Conservation (phyloP, 345 rosid genomes). For the Boechera divaricarpa region DNA sequence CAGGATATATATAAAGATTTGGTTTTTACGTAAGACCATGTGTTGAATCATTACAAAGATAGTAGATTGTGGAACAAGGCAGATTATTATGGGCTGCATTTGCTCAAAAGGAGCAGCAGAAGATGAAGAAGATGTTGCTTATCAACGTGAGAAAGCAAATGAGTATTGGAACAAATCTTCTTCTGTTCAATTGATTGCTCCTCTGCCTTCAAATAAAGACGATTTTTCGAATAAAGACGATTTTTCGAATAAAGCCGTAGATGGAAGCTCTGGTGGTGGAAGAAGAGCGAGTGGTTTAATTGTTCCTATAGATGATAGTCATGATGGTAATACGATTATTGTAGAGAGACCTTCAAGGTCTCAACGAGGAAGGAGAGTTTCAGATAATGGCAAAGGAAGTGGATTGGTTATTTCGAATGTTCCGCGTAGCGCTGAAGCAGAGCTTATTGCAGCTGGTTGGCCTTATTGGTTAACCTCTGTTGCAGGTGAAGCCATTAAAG, state of each 20-base stretch:
- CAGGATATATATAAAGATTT: constrained; percentile 24
- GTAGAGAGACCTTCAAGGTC: constrained; percentile 49
- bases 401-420: constrained; percentile 44
- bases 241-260: constrained; percentile 31
- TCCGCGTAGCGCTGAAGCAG: constrained; percentile 56
- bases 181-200: constrained; percentile 66
- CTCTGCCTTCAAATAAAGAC: constrained; percentile 52
- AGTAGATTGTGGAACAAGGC: constrained; percentile 21
- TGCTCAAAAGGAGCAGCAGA: constrained; percentile 74
- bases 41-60: constrained; percentile 20
- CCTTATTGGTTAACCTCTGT: constrained; percentile 88
- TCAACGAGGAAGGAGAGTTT: constrained; percentile 53
- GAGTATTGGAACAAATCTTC: constrained; percentile 50
- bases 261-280: constrained; percentile 40
- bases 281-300: constrained; percentile 42
- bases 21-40: constrained; percentile 4
- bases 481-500: constrained; percentile 85
- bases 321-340: constrained; percentile 40
- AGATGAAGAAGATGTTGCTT: constrained; percentile 44
- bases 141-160: constrained; percentile 43
- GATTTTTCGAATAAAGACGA: constrained; percentile 51
- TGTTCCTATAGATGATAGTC: constrained; percentile 47
- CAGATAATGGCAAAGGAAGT: constrained; percentile 46
- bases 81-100: constrained; percentile 80
- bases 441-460: constrained; percentile 77